Base-by-base conservation (phyloP, 1,284 basidiomycete species). In the Puccinia sorghi region DNA sequence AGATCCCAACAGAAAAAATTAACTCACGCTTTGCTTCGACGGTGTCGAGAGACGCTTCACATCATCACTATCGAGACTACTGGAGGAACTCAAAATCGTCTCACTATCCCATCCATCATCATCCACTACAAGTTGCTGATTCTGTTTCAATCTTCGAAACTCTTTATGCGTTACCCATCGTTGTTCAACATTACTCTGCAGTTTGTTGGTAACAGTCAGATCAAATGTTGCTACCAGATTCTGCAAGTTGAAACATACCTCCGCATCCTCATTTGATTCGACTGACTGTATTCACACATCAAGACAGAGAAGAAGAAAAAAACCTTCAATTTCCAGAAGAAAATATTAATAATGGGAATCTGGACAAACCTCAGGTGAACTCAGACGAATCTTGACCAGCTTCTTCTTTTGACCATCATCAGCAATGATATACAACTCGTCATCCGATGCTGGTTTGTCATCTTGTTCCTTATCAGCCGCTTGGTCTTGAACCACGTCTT, bases 321-420 rank as follows among this genome's bases (percentile, higher is more conserved):
- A 43, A 25, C 25, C 8, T 1, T 13, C 32, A 41, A 64, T 46
- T 8, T 64, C n/a, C 8, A 39, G 39, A 3, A 63, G 37, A 63
- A 17, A 1, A n/a, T 3, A 39, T n/a, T 9, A n/a, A 15, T 32
- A 20, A 22, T 25, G 50, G 20, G 32, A 57, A n/a, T 25, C 7
- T 48, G 22, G 12, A 69, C 73, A 20, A 52, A 56, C 71, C 57
- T 57, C 71, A 37, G 59, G 46, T 43, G 63, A 75, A 52, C 39
- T 27, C 22, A 54, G 73, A 64, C 59, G 59, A 54, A 75, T 66
- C 48, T 66, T 75, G 48, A 75, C 63, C 11, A 75, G 63, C 50
- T 75, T 75, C 50, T 75, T 75, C 37, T 48, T 75, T 75, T 37
- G 43, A 13, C 73, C 73, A 56, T 75, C 46, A 46, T 75, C 73